A percentile compares a stretch with the other conserved stretches of the same genome.
phyloP scores from a whole-genome alignment of 768 basidiomycete species.

The Naganishia kalamii region DNA sequence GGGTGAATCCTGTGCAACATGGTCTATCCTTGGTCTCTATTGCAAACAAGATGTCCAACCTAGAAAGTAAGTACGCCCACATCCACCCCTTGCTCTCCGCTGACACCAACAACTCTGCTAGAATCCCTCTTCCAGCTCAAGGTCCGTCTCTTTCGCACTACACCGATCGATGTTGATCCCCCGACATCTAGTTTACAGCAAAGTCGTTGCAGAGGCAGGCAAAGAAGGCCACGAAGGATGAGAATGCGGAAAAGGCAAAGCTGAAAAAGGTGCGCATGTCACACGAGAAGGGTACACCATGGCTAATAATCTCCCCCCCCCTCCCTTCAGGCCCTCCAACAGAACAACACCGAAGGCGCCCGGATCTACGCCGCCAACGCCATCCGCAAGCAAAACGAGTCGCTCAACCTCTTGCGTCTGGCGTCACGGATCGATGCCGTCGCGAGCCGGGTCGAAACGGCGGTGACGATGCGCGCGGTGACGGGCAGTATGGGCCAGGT shows the following conservation, averaged over 20 bases:
- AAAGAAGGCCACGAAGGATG: constrained; percentile 96
- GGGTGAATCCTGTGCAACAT: too few species aligned
- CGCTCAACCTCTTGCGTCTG: constrained; percentile 80
- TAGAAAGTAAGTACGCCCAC: constrained; percentile 67
- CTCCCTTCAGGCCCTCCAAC: constrained; percentile 70
- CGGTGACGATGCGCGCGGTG: constrained; percentile 87
- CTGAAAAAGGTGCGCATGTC: constrained; percentile 72
- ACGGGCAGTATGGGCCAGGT: constrained; percentile 95
- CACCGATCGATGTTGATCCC: background rate
- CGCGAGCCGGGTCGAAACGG: constrained; percentile 92
- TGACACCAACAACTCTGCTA: constrained; percentile 44
- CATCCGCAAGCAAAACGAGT: constrained; percentile 94
- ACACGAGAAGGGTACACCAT: background rate
- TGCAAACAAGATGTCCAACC: constrained; percentile 41
- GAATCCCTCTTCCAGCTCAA: constrained; percentile 99
- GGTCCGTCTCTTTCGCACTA: constrained; percentile 51
- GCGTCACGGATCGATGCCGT: constrained; percentile 93
- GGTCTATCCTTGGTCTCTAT: background rate
- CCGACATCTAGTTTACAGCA: constrained; percentile 73
- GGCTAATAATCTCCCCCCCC: background rate
- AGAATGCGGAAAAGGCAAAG: constrained; percentile 74
- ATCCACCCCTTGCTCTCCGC: background rate
- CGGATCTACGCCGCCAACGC: constrained; percentile 97
- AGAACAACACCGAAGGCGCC: constrained; percentile 94
- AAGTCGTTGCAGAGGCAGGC: constrained; percentile 91